Evolutionary conservation across 2,329 filamentous ascomycete genomes (phyloP).

Genomic region (Bipolaris gigantea): DNA sequence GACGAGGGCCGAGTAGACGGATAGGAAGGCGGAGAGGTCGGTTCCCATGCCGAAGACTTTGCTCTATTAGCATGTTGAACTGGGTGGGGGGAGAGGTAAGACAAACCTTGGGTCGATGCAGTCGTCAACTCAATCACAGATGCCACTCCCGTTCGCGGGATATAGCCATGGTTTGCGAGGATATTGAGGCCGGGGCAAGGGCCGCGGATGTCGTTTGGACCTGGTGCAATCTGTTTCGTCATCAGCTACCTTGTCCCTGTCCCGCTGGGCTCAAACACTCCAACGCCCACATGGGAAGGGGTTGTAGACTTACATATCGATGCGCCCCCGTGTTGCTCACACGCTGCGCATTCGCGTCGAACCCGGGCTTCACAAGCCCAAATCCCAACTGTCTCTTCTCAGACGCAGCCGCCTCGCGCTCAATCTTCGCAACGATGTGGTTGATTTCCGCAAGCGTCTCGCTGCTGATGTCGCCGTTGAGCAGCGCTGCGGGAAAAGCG

Average conservation of each 20-base stretch:
- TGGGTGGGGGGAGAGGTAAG: too few species aligned
- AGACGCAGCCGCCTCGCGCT: neutral
- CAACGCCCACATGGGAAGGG: too few species aligned
- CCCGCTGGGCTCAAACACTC: too few species aligned
- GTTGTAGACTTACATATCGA: slow-evolving; percentile 6
- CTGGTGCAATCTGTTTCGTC: slow-evolving; percentile 3
- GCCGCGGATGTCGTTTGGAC: slow-evolving; percentile 7
- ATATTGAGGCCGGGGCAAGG: slow-evolving; percentile 8
- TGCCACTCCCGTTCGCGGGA: slow-evolving; percentile 2
- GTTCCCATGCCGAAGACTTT: slow-evolving; percentile 20
- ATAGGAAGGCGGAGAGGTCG: slow-evolving; percentile 18
- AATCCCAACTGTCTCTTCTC: slow-evolving; percentile 6
- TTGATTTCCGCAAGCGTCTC: slow-evolving; percentile 14
- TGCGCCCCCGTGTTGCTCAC: slow-evolving; percentile 14
- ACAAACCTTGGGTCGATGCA: slow-evolving; percentile 1
- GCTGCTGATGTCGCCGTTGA: slow-evolving; percentile 15
- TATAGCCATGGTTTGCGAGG: slow-evolving; percentile 8
- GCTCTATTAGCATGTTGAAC: neutral
- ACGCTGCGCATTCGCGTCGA: slow-evolving; percentile 17
- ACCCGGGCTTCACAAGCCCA: slow-evolving; percentile 9
- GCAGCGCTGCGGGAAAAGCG: slow-evolving; percentile 16
- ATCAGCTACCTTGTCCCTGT: neutral
- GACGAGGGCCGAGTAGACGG: slow-evolving; percentile 15
- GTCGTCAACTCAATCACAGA: slow-evolving; percentile 3
- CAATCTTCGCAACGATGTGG: slow-evolving; percentile 13